Evolutionary conservation across 73 alveolate species (phyloP).

Genomic region (Urostyla sp.): DNA sequence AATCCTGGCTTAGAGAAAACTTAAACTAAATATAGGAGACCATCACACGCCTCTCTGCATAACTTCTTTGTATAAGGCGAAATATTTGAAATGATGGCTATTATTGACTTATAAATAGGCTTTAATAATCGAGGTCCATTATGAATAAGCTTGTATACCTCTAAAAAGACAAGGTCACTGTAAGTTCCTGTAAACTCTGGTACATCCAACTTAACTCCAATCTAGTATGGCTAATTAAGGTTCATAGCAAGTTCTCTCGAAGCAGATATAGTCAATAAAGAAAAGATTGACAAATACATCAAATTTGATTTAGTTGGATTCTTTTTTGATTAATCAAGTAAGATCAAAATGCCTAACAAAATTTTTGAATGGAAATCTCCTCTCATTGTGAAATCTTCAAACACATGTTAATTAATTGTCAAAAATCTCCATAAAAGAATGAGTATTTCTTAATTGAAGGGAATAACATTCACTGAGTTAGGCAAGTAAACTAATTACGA

Average conservation of each 20-base stretch:
- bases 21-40: constrained; percentile 61
- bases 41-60: constrained; percentile 65
- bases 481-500: constrained; percentile 60
- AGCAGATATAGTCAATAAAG: constrained; percentile 51
- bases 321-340: constrained; percentile 58
- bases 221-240: constrained; percentile 54
- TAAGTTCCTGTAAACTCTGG: constrained; percentile 62
- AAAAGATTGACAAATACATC: constrained; percentile 63
- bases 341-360: constrained; percentile 39
- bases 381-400: constrained; percentile 52
- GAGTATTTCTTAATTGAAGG: constrained; percentile 63
- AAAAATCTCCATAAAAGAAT: constrained; percentile 67
- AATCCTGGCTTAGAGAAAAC: constrained; percentile 63
- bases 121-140: constrained; percentile 71
- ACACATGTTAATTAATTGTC: constrained; percentile 54
- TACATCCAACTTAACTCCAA: constrained; percentile 54
- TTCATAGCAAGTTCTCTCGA: constrained; percentile 72
- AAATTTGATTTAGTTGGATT: constrained; percentile 64
- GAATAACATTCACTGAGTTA: constrained; percentile 57
- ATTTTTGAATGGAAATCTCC: constrained; percentile 61
- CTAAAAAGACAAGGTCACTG: constrained; percentile 63
- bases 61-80: constrained; percentile 70
- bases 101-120: constrained; percentile 69
- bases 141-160: constrained; percentile 56
- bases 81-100: constrained; percentile 63